These are phyloP conservation scores for Leishmania tarentolae DNA, from an alignment of 208 protist genomes.

Conservation along the genomic window DNA sequence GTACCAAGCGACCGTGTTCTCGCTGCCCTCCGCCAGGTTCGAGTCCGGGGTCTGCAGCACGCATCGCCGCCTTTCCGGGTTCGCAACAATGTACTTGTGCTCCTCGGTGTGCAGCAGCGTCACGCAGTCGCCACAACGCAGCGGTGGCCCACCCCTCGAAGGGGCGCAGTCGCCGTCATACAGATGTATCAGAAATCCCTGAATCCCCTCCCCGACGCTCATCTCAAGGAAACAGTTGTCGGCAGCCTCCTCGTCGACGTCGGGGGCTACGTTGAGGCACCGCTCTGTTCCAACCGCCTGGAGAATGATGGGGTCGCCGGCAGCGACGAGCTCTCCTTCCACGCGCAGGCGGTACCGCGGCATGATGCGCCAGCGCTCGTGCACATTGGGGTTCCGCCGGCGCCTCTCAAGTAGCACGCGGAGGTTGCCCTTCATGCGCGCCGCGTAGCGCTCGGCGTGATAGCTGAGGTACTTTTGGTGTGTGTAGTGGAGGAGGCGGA, in stretches of 20 bases:
- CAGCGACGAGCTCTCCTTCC: conserved; percentile 58
- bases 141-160: conserved; percentile 28
- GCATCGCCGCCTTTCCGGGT: conserved; percentile 26
- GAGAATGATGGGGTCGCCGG: conserved; percentile 54
- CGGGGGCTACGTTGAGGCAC: conserved; percentile 41
- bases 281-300: conserved; percentile 41
- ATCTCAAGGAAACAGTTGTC: conserved; percentile 44
- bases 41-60: conserved; percentile 33
- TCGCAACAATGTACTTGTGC: conserved; percentile 44
- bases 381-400: conserved; percentile 8
- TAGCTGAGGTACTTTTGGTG: conserved; percentile 48
- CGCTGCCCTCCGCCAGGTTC: conserved; percentile 15
- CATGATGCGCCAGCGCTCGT: conserved; percentile 67
- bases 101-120: conserved; percentile 64
- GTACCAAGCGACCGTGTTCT: conserved; percentile 23
- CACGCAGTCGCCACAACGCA: conserved; percentile 69
- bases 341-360: conserved; percentile 63
- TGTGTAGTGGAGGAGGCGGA: conserved; percentile 50
- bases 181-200: conserved; percentile 52
- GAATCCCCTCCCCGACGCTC: conserved; percentile 36
- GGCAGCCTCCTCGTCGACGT: conserved; percentile 26
- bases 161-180: conserved; percentile 55
- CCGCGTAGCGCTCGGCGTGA: conserved; percentile 46
- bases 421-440: conserved; percentile 51
- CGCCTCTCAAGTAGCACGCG: conserved; percentile 46